phyloP scores from a whole-genome alignment of 768 basidiomycete genomes.

The Candolleomyces aberdarensis region DNA sequence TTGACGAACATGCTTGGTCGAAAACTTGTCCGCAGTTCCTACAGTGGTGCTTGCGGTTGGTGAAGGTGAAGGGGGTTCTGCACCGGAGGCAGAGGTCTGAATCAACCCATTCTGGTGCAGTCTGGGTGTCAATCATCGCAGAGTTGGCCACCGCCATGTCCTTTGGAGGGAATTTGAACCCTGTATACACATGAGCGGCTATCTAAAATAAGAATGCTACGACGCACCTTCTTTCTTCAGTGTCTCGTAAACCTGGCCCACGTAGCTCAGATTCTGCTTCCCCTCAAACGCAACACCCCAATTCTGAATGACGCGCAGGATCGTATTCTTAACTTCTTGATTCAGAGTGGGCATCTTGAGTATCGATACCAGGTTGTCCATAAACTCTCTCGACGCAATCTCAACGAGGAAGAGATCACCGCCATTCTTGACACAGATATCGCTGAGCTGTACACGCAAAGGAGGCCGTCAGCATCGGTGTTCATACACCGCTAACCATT shows the following conservation, averaged over 20 bases:
- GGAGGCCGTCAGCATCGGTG: background rate
- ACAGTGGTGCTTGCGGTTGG: conserved; percentile 97
- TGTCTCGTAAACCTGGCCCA: conserved; percentile 75
- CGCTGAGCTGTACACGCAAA: conserved; percentile 59
- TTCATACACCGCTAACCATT: background rate
- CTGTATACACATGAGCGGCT: conserved; percentile 30
- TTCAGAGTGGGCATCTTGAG: conserved; percentile 77
- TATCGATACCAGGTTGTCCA: conserved; percentile 89
- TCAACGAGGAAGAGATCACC: conserved; percentile 88
- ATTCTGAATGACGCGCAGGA: conserved; percentile 80
- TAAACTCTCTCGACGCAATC: conserved; percentile 85
- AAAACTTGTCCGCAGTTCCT: conserved; percentile 97
- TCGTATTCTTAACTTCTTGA: conserved; percentile 77
- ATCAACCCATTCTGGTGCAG: conserved; percentile 96
- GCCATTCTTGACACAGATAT: conserved; percentile 94
- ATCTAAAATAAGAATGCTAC: conserved; percentile 2
- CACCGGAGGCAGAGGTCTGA: conserved; percentile 94
- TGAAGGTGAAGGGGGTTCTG: conserved; percentile 86
- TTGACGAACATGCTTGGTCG: conserved; percentile 89
- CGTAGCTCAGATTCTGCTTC: conserved; percentile 69
- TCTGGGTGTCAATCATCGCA: conserved; percentile 87
- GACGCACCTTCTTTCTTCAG: conserved; percentile 69
- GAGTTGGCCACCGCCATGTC: conserved; percentile 66
- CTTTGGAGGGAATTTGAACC: conserved; percentile 83
- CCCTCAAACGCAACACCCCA: conserved; percentile 92